Conservation (phyloP, 1,139 yeast species). For the Candida albicans region DNA sequence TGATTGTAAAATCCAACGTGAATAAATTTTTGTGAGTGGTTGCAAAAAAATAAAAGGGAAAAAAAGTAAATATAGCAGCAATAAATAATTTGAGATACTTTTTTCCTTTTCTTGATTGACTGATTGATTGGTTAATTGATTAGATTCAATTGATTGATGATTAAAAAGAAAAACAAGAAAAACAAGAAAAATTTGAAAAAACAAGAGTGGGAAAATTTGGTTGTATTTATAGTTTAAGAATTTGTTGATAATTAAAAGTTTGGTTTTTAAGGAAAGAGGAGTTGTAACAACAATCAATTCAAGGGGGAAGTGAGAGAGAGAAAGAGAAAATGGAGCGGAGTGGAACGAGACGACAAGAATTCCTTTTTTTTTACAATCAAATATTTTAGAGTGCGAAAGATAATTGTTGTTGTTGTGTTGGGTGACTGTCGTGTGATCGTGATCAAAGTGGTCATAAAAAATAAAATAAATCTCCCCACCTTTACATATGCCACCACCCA, state of each 20-base stretch:
- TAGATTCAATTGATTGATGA: background rate
- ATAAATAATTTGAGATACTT: no score
- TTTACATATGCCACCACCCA: no score
- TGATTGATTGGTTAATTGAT: no score
- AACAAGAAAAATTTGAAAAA: background rate
- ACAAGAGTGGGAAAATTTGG: background rate
- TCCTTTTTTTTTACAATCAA: no score
- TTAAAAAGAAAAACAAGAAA: background rate
- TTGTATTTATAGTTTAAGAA: constrained; percentile 2
- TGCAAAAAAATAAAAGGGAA: constrained; percentile 4
- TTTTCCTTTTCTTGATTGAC: no score
- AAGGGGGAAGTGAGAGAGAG: constrained; percentile 1
- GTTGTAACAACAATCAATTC: background rate
- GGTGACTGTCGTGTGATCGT: no score
- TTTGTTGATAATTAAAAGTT: no score
- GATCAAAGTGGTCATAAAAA: no score
- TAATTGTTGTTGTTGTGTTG: no score
- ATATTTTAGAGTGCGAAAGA: no score
- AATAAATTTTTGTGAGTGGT: constrained; percentile 2
- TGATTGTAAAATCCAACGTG: constrained; percentile 8
- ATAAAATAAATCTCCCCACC: no score
- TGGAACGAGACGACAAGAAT: no score
- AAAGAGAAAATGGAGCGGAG: background rate
- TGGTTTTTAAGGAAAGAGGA: background rate
- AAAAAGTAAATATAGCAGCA: background rate